Percentiles rank a stretch among this genome's conserved stretches.
Conservation (phyloP, 1,139 yeast species). For the Scheffersomyces cryptocercus region DNA sequence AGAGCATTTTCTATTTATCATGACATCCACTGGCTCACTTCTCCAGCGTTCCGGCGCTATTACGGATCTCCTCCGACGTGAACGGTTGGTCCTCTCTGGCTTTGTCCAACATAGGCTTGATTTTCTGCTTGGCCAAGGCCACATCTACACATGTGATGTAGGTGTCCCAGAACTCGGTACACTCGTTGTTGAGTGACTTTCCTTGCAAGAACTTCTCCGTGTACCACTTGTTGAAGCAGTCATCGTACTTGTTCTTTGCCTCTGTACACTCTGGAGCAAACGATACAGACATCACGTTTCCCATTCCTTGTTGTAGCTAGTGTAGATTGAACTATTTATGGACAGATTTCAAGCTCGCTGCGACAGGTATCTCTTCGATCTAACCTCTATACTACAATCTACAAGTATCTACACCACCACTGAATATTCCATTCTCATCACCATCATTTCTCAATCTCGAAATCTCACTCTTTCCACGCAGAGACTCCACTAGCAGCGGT, state of each 20-base stretch:
- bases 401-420: too few species aligned
- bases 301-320: constrained; percentile 43
- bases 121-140: constrained; percentile 70
- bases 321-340: too few species aligned
- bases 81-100: constrained; percentile 93
- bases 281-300: constrained; percentile 84
- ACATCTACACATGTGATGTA: constrained; percentile 82
- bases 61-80: constrained; percentile 33
- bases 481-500: too few species aligned
- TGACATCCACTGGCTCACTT: neutral
- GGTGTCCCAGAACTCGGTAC: constrained; percentile 84
- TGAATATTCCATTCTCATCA: too few species aligned
- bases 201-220: constrained; percentile 84
- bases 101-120: constrained; percentile 84
- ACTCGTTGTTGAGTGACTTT: constrained; percentile 75
- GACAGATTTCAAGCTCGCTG: too few species aligned
- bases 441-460: too few species aligned
- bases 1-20: neutral
- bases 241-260: constrained; percentile 80
- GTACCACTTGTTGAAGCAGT: constrained; percentile 93
- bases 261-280: constrained; percentile 97
- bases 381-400: too few species aligned
- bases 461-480: too few species aligned
- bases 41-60: constrained; percentile 16
- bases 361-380: too few species aligned